Conservation (phyloP, 495 filamentous ascomycete species). For the Trichoderma virens region DNA sequence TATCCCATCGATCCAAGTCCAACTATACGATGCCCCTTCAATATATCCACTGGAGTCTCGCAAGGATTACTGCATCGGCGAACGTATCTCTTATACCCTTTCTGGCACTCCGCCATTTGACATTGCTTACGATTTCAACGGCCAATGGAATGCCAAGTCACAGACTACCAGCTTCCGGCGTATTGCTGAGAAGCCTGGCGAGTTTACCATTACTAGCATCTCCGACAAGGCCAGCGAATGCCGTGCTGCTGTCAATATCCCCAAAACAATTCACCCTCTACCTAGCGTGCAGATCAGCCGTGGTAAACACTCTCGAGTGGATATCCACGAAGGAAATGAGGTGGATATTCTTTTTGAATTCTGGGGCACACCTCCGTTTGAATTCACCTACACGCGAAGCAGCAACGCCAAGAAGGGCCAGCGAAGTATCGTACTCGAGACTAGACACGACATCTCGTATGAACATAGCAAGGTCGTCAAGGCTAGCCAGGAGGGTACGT, state of each 20-base stretch:
- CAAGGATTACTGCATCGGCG: conserved; percentile 88
- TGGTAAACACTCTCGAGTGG: conserved; percentile 66
- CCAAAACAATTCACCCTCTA: conserved; percentile 80
- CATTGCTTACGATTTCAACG: conserved; percentile 84
- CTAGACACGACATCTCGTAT: conserved; percentile 74
- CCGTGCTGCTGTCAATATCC: conserved; percentile 65
- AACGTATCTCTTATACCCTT: conserved; percentile 82
- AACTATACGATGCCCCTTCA: conserved; percentile 84
- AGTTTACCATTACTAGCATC: conserved; percentile 78
- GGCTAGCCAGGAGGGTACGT: conserved; percentile 88
- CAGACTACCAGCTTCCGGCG: conserved; percentile 74
- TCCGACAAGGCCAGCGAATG: conserved; percentile 78
- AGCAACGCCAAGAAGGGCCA: conserved; percentile 71
- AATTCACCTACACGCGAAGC: conserved; percentile 92
- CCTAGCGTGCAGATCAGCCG: conserved; percentile 83
- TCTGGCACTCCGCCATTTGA: conserved; percentile 85
- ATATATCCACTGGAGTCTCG: conserved; percentile 81
- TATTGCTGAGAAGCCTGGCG: conserved; percentile 81
- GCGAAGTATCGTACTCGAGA: conserved; percentile 75
- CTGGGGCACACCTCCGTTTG: conserved; percentile 90
- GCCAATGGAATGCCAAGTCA: conserved; percentile 68
- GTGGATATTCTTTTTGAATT: conserved; percentile 91
- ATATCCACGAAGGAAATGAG: conserved; percentile 93
- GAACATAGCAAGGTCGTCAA: conserved; percentile 71
- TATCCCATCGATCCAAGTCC: conserved; percentile 74